Conservation (phyloP, 1,284 basidiomycete species). For the Trichosporon inkin region DNA sequence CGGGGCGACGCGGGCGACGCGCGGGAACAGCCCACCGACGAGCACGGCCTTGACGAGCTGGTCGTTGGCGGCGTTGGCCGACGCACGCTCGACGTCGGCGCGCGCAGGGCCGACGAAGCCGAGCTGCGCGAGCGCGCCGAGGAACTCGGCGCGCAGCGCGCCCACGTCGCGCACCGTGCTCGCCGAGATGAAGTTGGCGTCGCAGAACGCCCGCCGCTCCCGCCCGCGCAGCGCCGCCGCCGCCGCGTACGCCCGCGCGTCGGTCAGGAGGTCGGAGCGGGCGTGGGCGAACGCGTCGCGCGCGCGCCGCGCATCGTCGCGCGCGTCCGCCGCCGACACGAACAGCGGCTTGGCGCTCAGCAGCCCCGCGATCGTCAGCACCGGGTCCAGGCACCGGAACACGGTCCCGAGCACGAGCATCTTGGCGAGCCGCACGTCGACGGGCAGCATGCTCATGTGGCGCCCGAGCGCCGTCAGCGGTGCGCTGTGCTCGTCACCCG, state of each 20-base stretch:
- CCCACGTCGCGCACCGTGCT: constrained; percentile 75
- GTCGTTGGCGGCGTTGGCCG: constrained; percentile 59
- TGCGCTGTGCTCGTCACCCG: constrained; percentile 57
- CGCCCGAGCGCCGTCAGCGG: constrained; percentile 74
- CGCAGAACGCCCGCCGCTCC: constrained; percentile 59
- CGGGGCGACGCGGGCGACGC: constrained; percentile 68
- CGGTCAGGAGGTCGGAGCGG: constrained; percentile 83
- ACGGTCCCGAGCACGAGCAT: constrained; percentile 80
- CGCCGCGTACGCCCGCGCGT: constrained; percentile 70
- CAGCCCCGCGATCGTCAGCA: constrained; percentile 76
- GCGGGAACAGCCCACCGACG: constrained; percentile 76
- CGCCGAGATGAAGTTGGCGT: constrained; percentile 80
- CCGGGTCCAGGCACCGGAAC: constrained; percentile 68
- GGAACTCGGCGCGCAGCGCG: constrained; percentile 71
- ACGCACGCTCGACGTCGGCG: constrained; percentile 53
- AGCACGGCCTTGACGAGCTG: constrained; percentile 77
- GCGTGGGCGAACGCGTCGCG: constrained; percentile 63
- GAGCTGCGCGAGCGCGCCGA: constrained; percentile 65
- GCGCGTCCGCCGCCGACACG: constrained; percentile 70
- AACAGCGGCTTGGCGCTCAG: constrained; percentile 86
- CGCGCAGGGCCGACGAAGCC: constrained; percentile 59
- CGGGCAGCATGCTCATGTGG: constrained; percentile 72
- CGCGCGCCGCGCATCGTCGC: constrained; percentile 70
- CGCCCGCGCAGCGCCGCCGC: constrained; percentile 56
- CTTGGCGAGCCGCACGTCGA: constrained; percentile 88